Evolutionary conservation across 306 rosid species (phyloP).

Genomic region (Pyrus bretschneideri): DNA sequence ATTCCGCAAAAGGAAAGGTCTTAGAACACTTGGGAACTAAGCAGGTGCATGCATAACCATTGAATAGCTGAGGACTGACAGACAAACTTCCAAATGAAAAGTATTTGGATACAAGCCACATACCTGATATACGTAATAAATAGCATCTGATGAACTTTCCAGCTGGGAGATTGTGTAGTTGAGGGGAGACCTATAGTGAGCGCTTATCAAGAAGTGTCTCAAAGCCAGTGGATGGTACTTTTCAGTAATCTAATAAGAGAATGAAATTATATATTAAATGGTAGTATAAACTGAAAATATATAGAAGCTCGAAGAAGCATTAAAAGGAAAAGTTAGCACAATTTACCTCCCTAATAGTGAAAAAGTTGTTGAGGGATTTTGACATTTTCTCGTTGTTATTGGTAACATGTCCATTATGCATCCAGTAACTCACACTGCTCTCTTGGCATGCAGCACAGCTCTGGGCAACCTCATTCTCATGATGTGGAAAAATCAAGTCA

Average conservation of each 20-base stretch:
- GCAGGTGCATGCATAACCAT: not conserved
- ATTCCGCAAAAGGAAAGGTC: not conserved
- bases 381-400: conserved; percentile 92
- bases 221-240: conserved; percentile 78
- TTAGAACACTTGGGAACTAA: not conserved
- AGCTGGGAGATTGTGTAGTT: conserved; percentile 66
- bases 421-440: conserved; percentile 66
- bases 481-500: conserved; percentile 94
- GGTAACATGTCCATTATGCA: conserved; percentile 97
- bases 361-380: conserved; percentile 86
- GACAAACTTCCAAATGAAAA: not conserved
- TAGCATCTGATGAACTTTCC: conserved; percentile 77
- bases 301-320: conserved; percentile 5
- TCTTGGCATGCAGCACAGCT: conserved; percentile 83
- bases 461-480: conserved; percentile 96
- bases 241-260: conserved; percentile 57
- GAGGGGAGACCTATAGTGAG: conserved; percentile 84
- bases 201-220: conserved; percentile 79
- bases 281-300: conserved; percentile 11
- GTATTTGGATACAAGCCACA: not conserved
- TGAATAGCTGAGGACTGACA: not conserved
- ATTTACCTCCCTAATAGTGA: conserved; percentile 89
- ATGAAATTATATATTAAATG: conserved; percentile 11
- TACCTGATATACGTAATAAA: conserved; percentile 85
- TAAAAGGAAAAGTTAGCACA: not conserved